Percentiles rank a stretch among this genome's conserved stretches.
phyloP scores from a whole-genome alignment of 2,329 filamentous ascomycete genomes.

The Fusarium longipes region DNA sequence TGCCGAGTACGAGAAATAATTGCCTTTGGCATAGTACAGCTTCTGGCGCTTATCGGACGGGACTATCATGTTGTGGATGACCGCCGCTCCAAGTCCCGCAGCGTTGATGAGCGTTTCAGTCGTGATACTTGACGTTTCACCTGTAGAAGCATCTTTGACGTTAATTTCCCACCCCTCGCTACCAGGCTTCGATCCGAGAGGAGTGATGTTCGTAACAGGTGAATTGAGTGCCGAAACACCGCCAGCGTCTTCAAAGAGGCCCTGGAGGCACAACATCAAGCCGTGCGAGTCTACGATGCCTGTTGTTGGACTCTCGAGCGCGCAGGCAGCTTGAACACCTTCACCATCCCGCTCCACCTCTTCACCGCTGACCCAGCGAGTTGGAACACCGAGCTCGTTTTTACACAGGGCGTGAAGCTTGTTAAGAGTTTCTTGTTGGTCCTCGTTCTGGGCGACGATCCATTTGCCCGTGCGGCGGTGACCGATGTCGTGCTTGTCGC shows the following conservation, averaged over 20 bases:
- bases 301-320: conserved; percentile 83
- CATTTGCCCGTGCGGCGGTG: conserved; percentile 87
- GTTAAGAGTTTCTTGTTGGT: conserved; percentile 73
- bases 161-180: conserved; percentile 75
- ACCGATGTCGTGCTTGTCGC: conserved; percentile 72
- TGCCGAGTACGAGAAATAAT: conserved; percentile 87
- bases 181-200: conserved; percentile 59
- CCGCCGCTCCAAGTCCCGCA: conserved; percentile 82
- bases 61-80: conserved; percentile 84
- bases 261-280: conserved; percentile 84
- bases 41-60: conserved; percentile 65
- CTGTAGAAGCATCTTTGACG: conserved; percentile 59
- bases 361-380: conserved; percentile 71
- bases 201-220: conserved; percentile 69
- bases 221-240: conserved; percentile 79
- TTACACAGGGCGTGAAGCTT: conserved; percentile 60
- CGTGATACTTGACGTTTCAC: conserved; percentile 70
- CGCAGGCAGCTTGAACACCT: conserved; percentile 74
- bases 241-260: conserved; percentile 79
- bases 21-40: conserved; percentile 90
- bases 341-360: conserved; percentile 78
- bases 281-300: conserved; percentile 91
- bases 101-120: conserved; percentile 84
- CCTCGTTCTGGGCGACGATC: conserved; percentile 87
- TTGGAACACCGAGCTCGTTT: conserved; percentile 68